Evolutionary conservation across 2,329 filamentous ascomycete genomes (phyloP), one percentile per base, ranked within the genome.

Genomic region (Cyphellophora europaea): DNA sequence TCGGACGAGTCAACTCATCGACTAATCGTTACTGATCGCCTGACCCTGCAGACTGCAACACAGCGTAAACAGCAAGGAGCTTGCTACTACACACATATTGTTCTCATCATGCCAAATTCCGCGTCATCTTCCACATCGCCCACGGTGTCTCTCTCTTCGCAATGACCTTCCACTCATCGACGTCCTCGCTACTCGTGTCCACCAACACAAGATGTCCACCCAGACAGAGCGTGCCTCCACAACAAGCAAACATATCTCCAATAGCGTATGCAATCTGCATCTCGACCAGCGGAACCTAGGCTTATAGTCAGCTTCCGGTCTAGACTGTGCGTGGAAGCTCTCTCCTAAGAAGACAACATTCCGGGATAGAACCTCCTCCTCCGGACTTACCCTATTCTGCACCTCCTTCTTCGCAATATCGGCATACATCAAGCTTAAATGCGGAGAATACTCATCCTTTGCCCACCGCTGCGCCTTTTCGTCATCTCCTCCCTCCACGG

Each of bases 241-340:
- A 44, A 21, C 42, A 44, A 23, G 38, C 42, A 30, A 44, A 44
- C 12, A 44, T 19, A 40, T 38, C 41, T 8, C 42, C 42, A 14
- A 44, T 27, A 18, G 38, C 40, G 10, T 35, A 44, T 6, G 38
- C 42, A 11, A 44, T 14, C 31, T 44, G 42, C 36, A 42, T 12
- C 32, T 44, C 42, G 12, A 44, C 38, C 13, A 42, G n/a, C 6
- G 30, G 19, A 18, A 44, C 31, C 16, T 42, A n/a, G n/a, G n/a
- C n/a, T n/a, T n/a, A n/a, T n/a, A n/a, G n/a, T n/a, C n/a, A n/a
- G n/a, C n/a, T n/a, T n/a, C n/a, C n/a, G n/a, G n/a, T n/a, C n/a
- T n/a, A n/a, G n/a, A n/a, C n/a, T n/a, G n/a, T n/a, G n/a, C n/a
- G n/a, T n/a, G n/a, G n/a, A n/a, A n/a, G n/a, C n/a, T n/a, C n/a